Evolutionary conservation across 148 eudicot genomes (phyloP), one percentile per base, ranked within the genome.

Genomic region (Polygonum maritimum): DNA sequence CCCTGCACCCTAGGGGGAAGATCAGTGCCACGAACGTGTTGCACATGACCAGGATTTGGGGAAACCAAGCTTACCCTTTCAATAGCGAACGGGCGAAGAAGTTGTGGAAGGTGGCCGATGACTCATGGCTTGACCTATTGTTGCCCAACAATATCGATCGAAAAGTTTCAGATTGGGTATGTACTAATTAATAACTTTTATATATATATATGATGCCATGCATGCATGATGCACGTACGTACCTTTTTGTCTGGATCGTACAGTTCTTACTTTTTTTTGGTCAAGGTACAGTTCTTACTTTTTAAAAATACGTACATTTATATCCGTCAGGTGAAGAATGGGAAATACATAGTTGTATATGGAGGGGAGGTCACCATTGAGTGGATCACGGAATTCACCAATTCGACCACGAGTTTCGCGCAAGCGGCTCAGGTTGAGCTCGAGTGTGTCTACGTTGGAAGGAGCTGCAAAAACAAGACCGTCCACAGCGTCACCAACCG

Each of bases 381-480:
- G 0, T 89, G 90, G 90, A 82, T 85, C 52, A 75, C 86, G 8
- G 75, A 57, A 55, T 86, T 86, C 78, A 83, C 78, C 48, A 62
- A 35, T 9, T 45, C 72, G 76, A 81, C 81, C 31, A 71, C 69
- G 0, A 48, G 76, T 1, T 60, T 83, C 0, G 87, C 88, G 7
- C 54, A 31, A 2, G 76, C 76, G 5, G 62, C 81, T 16, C 31
- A 26, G 31, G 31, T 1, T 60, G 82, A 0, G 87, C 88, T 87
- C 21, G 86, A 89, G 79, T 87, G 87, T 88, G 83, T 86, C 12
- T 89, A 89, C 5, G 86, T 87, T 3, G 92, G 90, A 40, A 83
- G 52, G 38, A 79, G 78, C 70, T 73, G 78, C 63, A 39, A 47
- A 44, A 69, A 39, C 41, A 39, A 82, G 0, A 1, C 10, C 1